These are phyloP conservation scores for Metschnikowia corniflorae DNA, from an alignment of 805 yeast genomes.

Conservation along the genomic window DNA sequence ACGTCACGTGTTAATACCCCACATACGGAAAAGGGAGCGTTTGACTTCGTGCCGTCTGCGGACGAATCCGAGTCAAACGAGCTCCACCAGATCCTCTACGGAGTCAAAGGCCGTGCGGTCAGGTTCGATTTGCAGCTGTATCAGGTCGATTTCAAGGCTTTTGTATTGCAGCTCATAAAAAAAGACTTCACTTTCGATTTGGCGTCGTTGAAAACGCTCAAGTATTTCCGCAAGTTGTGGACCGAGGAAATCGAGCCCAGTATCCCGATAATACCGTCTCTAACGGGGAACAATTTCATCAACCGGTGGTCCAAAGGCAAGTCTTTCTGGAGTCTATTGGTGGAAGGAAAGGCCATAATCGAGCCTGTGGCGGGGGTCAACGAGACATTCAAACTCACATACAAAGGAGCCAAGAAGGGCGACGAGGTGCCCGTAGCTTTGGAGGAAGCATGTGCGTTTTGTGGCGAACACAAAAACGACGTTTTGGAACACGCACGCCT, in stretches of 20 bases:
- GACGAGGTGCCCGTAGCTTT: conserved; percentile 61
- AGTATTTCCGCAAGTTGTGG: conserved; percentile 61
- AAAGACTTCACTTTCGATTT: conserved; percentile 37
- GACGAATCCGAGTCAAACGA: neutral
- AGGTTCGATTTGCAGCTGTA: conserved; percentile 46
- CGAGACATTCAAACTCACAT: conserved; percentile 57
- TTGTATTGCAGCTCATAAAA: conserved; percentile 31
- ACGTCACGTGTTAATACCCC: conserved; percentile 16
- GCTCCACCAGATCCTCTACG: conserved; percentile 27
- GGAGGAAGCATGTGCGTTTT: conserved; percentile 70
- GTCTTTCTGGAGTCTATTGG: conserved; percentile 58
- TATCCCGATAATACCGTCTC: conserved; percentile 29
- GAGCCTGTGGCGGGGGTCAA: conserved; percentile 87
- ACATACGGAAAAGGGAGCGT: conserved; percentile 4
- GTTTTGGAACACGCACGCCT: conserved; percentile 73
- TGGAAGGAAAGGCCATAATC: conserved; percentile 76
- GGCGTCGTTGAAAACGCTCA: conserved; percentile 44
- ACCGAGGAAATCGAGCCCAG: conserved; percentile 69
- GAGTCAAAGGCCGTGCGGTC: conserved; percentile 34
- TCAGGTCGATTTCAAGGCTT: conserved; percentile 41
- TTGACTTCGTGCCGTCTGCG: neutral
- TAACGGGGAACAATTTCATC: conserved; percentile 46
- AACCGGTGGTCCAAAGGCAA: conserved; percentile 42
- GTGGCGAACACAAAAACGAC: conserved; percentile 75
- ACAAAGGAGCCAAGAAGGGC: conserved; percentile 21